phyloP scores from a whole-genome alignment of 768 basidiomycete species.

The Rhizopogon vulgaris region DNA sequence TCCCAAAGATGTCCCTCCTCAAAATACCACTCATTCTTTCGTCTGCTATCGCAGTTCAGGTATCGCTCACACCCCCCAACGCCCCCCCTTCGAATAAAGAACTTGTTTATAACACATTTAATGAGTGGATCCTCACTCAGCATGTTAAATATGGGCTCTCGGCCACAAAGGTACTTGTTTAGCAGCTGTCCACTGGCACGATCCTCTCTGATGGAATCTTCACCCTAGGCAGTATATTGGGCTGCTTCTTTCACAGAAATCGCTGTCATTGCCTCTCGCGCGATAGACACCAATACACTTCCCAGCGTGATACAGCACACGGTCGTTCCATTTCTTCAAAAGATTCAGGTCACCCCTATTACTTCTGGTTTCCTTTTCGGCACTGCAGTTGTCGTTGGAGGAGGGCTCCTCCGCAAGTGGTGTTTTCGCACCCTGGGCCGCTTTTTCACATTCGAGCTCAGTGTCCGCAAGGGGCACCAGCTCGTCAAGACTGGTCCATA shows the following conservation, averaged over 20 bases:
- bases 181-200: background rate
- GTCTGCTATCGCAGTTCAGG: constrained; percentile 35
- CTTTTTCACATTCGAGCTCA: constrained; percentile 25
- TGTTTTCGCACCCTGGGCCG: constrained; percentile 21
- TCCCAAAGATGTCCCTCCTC: constrained; percentile 22
- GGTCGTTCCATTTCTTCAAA: background rate
- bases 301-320: background rate
- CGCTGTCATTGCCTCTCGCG: background rate
- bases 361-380: constrained; percentile 14
- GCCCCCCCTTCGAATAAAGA: constrained; percentile 29
- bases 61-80: constrained; percentile 39
- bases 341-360: background rate
- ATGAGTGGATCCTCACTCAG: constrained; percentile 1
- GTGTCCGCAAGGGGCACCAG: constrained; percentile 16
- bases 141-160: background rate
- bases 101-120: constrained; percentile 14
- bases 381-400: constrained; percentile 10
- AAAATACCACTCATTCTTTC: constrained; percentile 38
- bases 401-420: constrained; percentile 15
- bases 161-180: background rate
- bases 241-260: background rate
- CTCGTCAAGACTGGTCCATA: constrained; percentile 26
- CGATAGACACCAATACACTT: background rate
- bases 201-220: background rate
- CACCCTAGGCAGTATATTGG: constrained; percentile 2